phyloP scores from a whole-genome alignment of 495 filamentous ascomycete species.

The Penicilliopsis zonata region DNA sequence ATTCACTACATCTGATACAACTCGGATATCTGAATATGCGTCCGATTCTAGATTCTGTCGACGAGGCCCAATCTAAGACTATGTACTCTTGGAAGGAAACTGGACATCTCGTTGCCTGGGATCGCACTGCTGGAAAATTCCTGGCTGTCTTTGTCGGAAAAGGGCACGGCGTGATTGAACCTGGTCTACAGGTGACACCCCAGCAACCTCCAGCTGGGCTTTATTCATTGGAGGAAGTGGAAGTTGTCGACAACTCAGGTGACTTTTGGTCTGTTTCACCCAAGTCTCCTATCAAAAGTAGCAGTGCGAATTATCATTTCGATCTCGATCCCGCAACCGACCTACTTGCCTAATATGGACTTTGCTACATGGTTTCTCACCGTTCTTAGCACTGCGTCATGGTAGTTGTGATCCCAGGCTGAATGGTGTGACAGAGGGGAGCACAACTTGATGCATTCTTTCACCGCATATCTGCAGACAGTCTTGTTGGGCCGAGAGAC shows the following conservation, averaged over 20 bases:
- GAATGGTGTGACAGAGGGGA: no score
- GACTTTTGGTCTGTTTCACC: no score
- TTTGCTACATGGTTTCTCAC: no score
- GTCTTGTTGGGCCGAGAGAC: no score
- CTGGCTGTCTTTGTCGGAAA: conserved; percentile 18
- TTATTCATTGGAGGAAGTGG: conserved; percentile 10
- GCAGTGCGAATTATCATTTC: conserved; percentile 8
- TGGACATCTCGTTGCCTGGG: conserved; percentile 27
- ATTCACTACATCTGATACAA: conserved; percentile 20
- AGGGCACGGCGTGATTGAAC: conserved; percentile 8
- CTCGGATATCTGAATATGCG: conserved; percentile 21
- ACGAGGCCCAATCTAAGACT: neutral
- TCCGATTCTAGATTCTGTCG: neutral
- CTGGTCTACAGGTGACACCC: conserved; percentile 2
- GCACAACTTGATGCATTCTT: no score
- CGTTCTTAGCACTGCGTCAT: no score
- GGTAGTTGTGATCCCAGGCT: no score
- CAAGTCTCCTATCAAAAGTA: neutral
- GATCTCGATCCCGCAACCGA: conserved; percentile 18
- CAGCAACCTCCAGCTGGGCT: conserved; percentile 7
- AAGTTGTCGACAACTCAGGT: no score
- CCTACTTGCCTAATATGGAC: conserved; percentile 10
- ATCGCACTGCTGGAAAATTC: conserved; percentile 19
- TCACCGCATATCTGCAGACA: no score
- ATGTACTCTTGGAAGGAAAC: conserved; percentile 17